Conservation (phyloP, 208 protist genomes). For the Trypanosoma boissoni region DNA sequence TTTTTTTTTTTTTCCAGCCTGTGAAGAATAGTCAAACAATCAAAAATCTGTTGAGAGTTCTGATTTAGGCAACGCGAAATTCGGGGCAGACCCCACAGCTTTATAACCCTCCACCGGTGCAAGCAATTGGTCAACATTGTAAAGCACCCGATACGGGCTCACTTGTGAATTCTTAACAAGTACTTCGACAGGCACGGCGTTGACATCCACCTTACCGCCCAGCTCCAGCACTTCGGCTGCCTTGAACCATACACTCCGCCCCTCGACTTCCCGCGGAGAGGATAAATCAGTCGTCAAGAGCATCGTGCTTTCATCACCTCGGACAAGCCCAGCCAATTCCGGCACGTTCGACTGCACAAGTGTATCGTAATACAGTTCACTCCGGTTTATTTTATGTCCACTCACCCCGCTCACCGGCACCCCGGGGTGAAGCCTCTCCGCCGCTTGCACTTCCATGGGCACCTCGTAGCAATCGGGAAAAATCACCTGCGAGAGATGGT, state of each 20-base stretch:
- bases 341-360: slow-evolving; percentile 22
- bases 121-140: slow-evolving; percentile 59
- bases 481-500: slow-evolving; percentile 72
- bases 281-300: slow-evolving; percentile 11
- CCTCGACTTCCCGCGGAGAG: slow-evolving; percentile 5
- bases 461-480: slow-evolving; percentile 45
- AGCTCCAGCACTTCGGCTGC: slow-evolving; percentile 58
- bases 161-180: background rate
- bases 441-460: slow-evolving; percentile 32
- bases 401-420: slow-evolving; percentile 52
- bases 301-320: background rate
- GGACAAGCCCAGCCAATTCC: slow-evolving; percentile 15
- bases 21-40: too few relatives aligned
- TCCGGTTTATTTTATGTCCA: slow-evolving; percentile 29
- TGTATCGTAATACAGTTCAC: slow-evolving; percentile 30
- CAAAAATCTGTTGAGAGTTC: too few relatives aligned
- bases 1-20: too few relatives aligned
- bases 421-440: slow-evolving; percentile 40
- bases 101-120: slow-evolving; percentile 45
- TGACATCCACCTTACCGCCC: slow-evolving; percentile 71
- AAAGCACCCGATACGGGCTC: slow-evolving; percentile 12
- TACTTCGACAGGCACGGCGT: slow-evolving; percentile 63
- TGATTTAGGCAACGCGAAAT: background rate
- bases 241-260: slow-evolving; percentile 64
- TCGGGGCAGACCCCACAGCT: slow-evolving; percentile 16